Conservation (phyloP, 805 yeast genomes). For the Zygoascus flipseniorum region DNA sequence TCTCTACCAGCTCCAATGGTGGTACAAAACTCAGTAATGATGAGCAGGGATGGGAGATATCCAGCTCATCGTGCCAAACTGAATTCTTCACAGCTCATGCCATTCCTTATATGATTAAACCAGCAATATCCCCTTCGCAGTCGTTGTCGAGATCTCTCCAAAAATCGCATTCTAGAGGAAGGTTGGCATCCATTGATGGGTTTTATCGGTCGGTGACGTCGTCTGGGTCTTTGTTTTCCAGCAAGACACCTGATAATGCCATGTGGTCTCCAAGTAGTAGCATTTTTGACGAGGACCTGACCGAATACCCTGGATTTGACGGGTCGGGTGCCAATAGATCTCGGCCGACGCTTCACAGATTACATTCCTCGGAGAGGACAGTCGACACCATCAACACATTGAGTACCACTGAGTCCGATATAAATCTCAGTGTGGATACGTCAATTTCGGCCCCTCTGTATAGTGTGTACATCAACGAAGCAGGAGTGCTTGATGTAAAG, state of each 20-base stretch:
- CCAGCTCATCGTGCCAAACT: constrained; percentile 7
- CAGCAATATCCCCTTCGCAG: constrained; percentile 12
- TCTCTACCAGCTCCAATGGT: neutral
- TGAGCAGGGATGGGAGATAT: constrained; percentile 17
- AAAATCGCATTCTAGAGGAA: neutral
- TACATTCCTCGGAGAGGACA: constrained; percentile 10
- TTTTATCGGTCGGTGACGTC: constrained; percentile 4
- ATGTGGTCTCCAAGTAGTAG: neutral
- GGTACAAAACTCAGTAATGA: constrained; percentile 5
- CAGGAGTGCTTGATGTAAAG: neutral
- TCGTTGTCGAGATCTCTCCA: constrained; percentile 16
- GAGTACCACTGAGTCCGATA: neutral
- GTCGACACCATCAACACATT: constrained; percentile 6
- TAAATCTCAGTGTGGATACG: neutral
- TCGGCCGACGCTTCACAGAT: constrained; percentile 8
- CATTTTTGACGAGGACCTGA: neutral
- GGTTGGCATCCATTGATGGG: constrained; percentile 6
- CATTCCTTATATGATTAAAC: constrained; percentile 20
- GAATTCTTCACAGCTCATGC: constrained; percentile 12
- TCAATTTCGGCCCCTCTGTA: neutral
- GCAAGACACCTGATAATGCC: neutral
- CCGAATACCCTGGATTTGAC: neutral
- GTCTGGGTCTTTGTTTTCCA: constrained; percentile 5
- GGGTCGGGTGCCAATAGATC: neutral
- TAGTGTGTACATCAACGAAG: neutral